Evolutionary conservation across 495 filamentous ascomycete genomes (phyloP).

Genomic region (Letharia lupina): DNA sequence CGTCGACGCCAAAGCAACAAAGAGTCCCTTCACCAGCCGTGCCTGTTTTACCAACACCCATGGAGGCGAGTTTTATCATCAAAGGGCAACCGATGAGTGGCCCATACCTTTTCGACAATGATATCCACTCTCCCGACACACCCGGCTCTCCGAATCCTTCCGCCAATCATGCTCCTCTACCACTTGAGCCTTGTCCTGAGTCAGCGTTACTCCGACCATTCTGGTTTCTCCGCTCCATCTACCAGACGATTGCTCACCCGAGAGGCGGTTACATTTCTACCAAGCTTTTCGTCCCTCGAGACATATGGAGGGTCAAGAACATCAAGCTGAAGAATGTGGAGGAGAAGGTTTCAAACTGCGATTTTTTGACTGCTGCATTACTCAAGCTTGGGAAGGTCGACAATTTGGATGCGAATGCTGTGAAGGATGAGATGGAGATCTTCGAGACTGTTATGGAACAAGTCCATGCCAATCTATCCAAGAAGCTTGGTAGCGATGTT

Average conservation of each 20-base stretch:
- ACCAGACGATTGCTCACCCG: conserved; percentile 85
- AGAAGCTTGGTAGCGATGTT: conserved; percentile 86
- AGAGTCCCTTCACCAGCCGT: conserved; percentile 42
- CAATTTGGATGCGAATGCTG: conserved; percentile 78
- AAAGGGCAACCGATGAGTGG: conserved; percentile 55
- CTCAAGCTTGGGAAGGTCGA: conserved; percentile 76
- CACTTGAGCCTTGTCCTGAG: conserved; percentile 85
- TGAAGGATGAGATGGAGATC: conserved; percentile 92
- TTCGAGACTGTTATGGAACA: conserved; percentile 82
- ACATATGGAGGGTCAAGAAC: conserved; percentile 89
- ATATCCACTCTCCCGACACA: conserved; percentile 66
- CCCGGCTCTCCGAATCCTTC: conserved; percentile 59
- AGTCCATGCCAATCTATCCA: conserved; percentile 63
- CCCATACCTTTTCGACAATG: conserved; percentile 73
- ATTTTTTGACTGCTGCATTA: conserved; percentile 82
- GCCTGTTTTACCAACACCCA: conserved; percentile 62
- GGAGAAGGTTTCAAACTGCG: conserved; percentile 91
- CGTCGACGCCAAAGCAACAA: conserved; percentile 47
- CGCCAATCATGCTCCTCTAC: conserved; percentile 51
- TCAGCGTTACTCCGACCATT: conserved; percentile 82
- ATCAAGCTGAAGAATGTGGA: conserved; percentile 86
- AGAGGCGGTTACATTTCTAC: conserved; percentile 87
- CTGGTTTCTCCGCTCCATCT: conserved; percentile 91
- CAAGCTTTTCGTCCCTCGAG: conserved; percentile 81
- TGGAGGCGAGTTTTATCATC: conserved; percentile 46